Evolutionary conservation across 2,329 filamentous ascomycete genomes (phyloP).

Genomic region (Chrysoporthe deuterocubensis): DNA sequence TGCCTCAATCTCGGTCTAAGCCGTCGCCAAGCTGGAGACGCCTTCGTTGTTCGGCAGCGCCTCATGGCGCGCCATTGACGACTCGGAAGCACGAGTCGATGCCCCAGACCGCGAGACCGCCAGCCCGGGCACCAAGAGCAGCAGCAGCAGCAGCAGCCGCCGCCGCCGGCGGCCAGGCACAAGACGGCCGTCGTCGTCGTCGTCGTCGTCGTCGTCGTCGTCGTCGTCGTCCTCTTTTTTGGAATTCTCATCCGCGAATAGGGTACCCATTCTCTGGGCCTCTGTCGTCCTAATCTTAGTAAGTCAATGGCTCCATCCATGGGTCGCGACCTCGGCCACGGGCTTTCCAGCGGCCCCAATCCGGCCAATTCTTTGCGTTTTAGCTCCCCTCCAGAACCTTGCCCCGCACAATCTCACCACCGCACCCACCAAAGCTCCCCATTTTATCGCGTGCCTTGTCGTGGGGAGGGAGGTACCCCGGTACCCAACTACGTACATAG

Average conservation of each 20-base stretch:
- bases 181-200: background rate
- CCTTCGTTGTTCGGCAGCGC: constrained; percentile 32
- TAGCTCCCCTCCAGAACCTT: constrained; percentile 28
- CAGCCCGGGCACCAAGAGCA: constrained; percentile 1
- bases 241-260: constrained; percentile 28
- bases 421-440: constrained; percentile 11
- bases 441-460: constrained; percentile 13
- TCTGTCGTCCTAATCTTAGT: constrained; percentile 39
- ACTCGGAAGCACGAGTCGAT: constrained; percentile 27
- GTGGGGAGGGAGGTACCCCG: constrained; percentile 11
- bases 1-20: constrained; percentile 47
- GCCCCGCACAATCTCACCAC: constrained; percentile 30
- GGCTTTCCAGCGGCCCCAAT: constrained; percentile 18
- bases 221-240: constrained; percentile 5
- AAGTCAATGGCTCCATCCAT: constrained; percentile 30
- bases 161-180: background rate
- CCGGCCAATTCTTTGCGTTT: constrained; percentile 31
- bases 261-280: constrained; percentile 38
- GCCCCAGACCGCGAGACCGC: constrained; percentile 28
- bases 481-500: constrained; percentile 14
- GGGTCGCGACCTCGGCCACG: constrained; percentile 7
- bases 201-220: background rate
- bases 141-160: background rate
- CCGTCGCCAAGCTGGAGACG: constrained; percentile 32
- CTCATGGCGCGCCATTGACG: constrained; percentile 36